These are phyloP conservation scores for Tricholoma saponaceum DNA, from an alignment of 768 basidiomycete species.

Conservation along the genomic window DNA sequence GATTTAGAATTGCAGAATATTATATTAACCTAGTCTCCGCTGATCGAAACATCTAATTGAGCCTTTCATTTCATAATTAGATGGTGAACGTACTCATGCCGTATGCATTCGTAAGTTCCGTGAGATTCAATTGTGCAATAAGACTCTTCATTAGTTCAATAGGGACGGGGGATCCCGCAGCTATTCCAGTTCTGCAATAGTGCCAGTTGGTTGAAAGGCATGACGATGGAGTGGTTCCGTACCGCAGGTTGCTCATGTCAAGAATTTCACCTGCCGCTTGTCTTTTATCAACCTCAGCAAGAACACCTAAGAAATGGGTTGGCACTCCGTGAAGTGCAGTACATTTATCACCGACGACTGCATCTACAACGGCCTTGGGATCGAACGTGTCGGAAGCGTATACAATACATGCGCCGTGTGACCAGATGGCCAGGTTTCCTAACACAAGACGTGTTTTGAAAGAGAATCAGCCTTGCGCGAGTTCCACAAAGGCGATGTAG, in stretches of 20 bases:
- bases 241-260: conserved; percentile 57
- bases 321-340: conserved; percentile 84
- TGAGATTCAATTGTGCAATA: conserved; percentile 62
- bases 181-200: conserved; percentile 67
- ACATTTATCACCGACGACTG: conserved; percentile 63
- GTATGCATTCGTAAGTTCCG: conserved; percentile 72
- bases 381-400: conserved; percentile 68
- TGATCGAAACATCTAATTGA: conserved; percentile 21
- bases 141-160: conserved; percentile 76
- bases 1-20: not conserved
- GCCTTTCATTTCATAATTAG: not conserved
- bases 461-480: conserved; percentile 2
- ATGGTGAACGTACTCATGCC: conserved; percentile 70
- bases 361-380: conserved; percentile 63
- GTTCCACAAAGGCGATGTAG: conserved; percentile 6
- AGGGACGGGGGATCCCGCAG: conserved; percentile 75
- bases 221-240: conserved; percentile 7
- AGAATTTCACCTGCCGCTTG: conserved; percentile 38
- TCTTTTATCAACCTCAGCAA: conserved; percentile 61
- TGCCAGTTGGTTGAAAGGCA: not conserved
- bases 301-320: conserved; percentile 77
- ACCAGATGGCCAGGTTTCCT: conserved; percentile 78
- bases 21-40: conserved; percentile 63
- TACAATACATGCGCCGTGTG: conserved; percentile 67
- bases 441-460: conserved; percentile 63